A percentile compares a stretch with the other conserved stretches of the same genome.
phyloP scores from a whole-genome alignment of 768 basidiomycete genomes.

The Macrolepiota albuminosa region DNA sequence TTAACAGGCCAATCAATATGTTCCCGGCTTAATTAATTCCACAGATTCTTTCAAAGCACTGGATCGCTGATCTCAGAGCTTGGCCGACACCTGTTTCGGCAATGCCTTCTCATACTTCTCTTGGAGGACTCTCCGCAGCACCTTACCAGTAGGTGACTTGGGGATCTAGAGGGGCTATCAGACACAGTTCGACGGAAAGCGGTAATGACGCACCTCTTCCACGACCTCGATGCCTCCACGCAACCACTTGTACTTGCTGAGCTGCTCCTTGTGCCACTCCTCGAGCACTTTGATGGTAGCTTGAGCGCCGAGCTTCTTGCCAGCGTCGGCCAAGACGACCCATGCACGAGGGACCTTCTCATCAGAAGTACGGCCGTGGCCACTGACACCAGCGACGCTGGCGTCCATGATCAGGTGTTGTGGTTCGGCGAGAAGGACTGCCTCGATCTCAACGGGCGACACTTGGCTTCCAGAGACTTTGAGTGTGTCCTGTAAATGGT shows the following conservation, averaged over 20 bases:
- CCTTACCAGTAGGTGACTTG: constrained; percentile 72
- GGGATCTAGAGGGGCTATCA: constrained; percentile 47
- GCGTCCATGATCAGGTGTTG: constrained; percentile 58
- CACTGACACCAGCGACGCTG: constrained; percentile 69
- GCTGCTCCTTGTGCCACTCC: constrained; percentile 52
- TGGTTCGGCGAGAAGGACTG: constrained; percentile 57
- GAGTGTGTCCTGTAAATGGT: constrained; percentile 54
- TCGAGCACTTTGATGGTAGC: constrained; percentile 45
- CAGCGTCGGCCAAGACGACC: constrained; percentile 60
- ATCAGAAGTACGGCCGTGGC: constrained; percentile 57
- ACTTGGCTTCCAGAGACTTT: constrained; percentile 81
- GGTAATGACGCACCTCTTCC: constrained; percentile 41
- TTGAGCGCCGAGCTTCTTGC: constrained; percentile 42
- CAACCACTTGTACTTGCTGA: constrained; percentile 76
- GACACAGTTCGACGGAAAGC: not conserved
- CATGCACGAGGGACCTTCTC: constrained; percentile 78
- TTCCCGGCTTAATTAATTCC: not conserved
- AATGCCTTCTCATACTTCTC: constrained; percentile 46
- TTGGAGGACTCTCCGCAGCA: constrained; percentile 55
- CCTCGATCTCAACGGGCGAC: constrained; percentile 76
- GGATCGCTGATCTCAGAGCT: constrained; percentile 20
- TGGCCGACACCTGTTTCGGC: constrained; percentile 24
- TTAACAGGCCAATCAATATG: not conserved
- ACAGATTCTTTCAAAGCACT: not conserved
- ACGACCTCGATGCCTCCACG: constrained; percentile 69